Percentiles rank a stretch among this genome's conserved stretches.
Evolutionary conservation across 495 filamentous ascomycete genomes (phyloP).

Genomic region (Penicillium silybi): DNA sequence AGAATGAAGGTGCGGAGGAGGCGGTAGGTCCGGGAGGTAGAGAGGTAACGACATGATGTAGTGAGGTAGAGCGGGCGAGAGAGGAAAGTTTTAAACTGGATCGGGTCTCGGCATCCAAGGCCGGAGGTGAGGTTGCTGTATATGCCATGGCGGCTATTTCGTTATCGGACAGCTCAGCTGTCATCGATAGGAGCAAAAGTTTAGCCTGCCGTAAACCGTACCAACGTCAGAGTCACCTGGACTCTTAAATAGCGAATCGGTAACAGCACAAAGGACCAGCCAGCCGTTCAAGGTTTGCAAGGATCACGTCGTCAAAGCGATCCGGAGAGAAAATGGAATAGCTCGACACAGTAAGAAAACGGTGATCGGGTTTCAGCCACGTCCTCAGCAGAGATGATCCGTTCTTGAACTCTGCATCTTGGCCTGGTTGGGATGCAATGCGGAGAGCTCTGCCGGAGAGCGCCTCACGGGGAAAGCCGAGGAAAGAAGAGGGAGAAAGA

Average conservation of each 20-base stretch:
- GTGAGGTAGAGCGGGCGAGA: conserved; percentile 31
- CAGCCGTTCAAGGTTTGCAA: conserved; percentile 29
- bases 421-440: conserved; percentile 43
- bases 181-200: conserved; percentile 26
- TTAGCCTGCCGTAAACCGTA: conserved; percentile 33
- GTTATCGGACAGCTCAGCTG: conserved; percentile 35
- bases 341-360: conserved; percentile 32
- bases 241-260: conserved; percentile 39
- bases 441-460: conserved; percentile 47
- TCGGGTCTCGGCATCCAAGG: conserved; percentile 41
- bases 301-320: conserved; percentile 29
- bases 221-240: conserved; percentile 45
- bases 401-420: conserved; percentile 51
- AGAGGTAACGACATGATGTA: conserved; percentile 38
- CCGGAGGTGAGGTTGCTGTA: conserved; percentile 37
- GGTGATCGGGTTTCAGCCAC: conserved; percentile 38
- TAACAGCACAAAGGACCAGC: conserved; percentile 31
- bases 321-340: conserved; percentile 31
- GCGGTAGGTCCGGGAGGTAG: conserved; percentile 24
- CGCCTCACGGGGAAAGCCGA: conserved; percentile 31
- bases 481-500: conserved; percentile 1
- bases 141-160: conserved; percentile 40
- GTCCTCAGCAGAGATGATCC: conserved; percentile 42
- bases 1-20: conserved; percentile 27
- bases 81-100: conserved; percentile 41